Base-by-base conservation (phyloP, 352 stramenopile species). In the Pythium apleroticum region DNA sequence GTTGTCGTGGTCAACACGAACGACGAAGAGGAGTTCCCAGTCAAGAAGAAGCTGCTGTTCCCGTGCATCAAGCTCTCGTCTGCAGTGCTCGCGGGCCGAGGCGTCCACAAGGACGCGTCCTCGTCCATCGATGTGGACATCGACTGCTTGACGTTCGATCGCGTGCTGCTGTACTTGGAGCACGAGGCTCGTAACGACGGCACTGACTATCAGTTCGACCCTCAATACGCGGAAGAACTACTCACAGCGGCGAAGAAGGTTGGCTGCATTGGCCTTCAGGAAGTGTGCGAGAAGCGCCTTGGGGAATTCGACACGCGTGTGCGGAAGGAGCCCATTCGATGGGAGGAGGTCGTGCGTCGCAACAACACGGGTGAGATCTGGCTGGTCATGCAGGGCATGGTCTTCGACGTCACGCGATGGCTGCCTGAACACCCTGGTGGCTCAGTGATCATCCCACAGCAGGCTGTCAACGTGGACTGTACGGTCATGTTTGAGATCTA, bases 401-500 rank as follows among this genome's bases (percentile, higher is more conserved):
- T 97, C 33, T 71, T 95, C 48, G 88, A 96, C 55, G 88, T 97
- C 52, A 95, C 88, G 28, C 76, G 87, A 11, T 97, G 90, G 90
- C 76, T 97, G 20, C 82, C 84, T 1, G 87, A 96, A 56, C 88
- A 97, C 63, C 90, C 89, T 0, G 88, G 90, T 10, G 88, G 90
- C 1, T 91, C 85, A 1, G 75, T 88, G 20, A 80, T 97, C 53
- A 96, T 97, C 57, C 84, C 80, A 0, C 73, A 85, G 15, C 83
- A 97, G 60, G 90, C 88, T 6, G 77, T 97, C 56, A 95, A 96
- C 60, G 77, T 96, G 31, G 90, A 97, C 48, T 90, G 78, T 31
- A 95, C 88, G 0, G 76, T 94, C 48, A 93, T 97, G 80, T 97
- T 97, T 72, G 90, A 97, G 76, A 93, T 96, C 35, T 96, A 96